Base-by-base conservation (phyloP, 495 filamentous ascomycete genomes). In the Neurospora cerealis region DNA sequence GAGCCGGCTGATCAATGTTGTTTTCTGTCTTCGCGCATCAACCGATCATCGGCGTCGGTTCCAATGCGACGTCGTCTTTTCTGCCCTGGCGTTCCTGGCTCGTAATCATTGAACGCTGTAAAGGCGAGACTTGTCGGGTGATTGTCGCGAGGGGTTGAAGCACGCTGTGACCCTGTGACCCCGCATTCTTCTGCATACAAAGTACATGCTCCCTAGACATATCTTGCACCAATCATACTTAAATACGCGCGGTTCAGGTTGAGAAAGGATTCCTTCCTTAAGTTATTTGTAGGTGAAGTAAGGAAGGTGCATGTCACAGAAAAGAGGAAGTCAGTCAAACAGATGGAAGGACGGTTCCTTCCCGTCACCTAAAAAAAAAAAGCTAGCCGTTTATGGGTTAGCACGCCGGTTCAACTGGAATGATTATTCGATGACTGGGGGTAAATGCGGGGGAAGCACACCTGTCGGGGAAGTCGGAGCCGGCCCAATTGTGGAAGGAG, bases 391-490 rank as follows among this genome's bases (percentile, higher is more conserved):
- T 60, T 32, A 8, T 28, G 48, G 46, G 48, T 60, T 60, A 60
- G 54, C 54, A 34, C 28, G 9, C 13, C 24, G 13, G n/a, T 13
- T 48, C 10, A 21, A n/a, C 46, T 54, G 46, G 4, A 10, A 24
- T 24, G 21, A 54, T 10, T 9, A 3, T 41, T 13, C 13, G 41
- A 5, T 40, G 38, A n/a, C 17, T n/a, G 6, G 42, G 44, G n/a
- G 4, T 2, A 32, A 62, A 66, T 66, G 54, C 54, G 54, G 54
- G 28, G 54, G 32, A 36, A 4, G 28, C 24, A 34, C 28, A 8
- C 2, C 15, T 48, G 21, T 24, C 71, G 74, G 74, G 74, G 74
- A 75, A 70, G 54, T 73, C 74, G 74, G 74, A 75, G 74, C 74
- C 74, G 66, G 9, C 19, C 34, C 54, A 66, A 66, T 34, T 36